Evolutionary conservation across 176 grass and related monocot genomes (phyloP), one percentile per base, ranked within the genome.

Genomic region (Phragmites australis): DNA sequence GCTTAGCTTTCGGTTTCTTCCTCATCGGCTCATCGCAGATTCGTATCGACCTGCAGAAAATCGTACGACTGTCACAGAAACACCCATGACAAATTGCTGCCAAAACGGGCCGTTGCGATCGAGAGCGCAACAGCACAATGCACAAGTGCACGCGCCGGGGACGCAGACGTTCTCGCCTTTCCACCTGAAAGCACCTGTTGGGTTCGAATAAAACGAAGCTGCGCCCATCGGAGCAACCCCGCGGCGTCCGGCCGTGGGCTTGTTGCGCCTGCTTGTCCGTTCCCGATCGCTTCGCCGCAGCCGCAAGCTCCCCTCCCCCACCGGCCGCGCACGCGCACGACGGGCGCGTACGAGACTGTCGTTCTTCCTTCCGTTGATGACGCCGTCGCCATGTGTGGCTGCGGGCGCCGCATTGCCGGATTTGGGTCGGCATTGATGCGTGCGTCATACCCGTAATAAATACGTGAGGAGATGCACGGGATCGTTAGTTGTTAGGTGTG

Each of bases 271-370:
- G 52, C 54, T 9, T 52, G 72, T 29, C 55, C 72, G 42, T 21
- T 57, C 8, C 3, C 68, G 6, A 15, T 48, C 44, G 61, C 23
- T 53, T 74, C 32, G 42, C 31, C 2, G 41, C 70, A 1, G 51
- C 54, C 56, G 9, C 64, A 77, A 63, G 26, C 55, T 43, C 0
- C 7, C 52, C 22, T n/a, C 16, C 16, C 62, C 46, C 56, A 47
- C 86, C 39, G 48, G 80, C 61, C 39, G 65, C 79, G 65, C 59
- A 17, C 78, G 22, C 12, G 37, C 53, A 59, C 53, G 72, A 44
- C 39, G 34, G 71, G 34, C 43, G 52, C 62, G 78, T 15, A 11
- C 71, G 56, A 69, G 11, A 0, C 34, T 18, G 21, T 2, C 70
- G 6, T 40, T 54, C 51, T 9, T 0, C 1, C 40, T 16, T 11